Evolutionary conservation across 1,284 basidiomycete genomes (phyloP), one percentile per base, ranked within the genome.

Genomic region (Serendipita sp.): DNA sequence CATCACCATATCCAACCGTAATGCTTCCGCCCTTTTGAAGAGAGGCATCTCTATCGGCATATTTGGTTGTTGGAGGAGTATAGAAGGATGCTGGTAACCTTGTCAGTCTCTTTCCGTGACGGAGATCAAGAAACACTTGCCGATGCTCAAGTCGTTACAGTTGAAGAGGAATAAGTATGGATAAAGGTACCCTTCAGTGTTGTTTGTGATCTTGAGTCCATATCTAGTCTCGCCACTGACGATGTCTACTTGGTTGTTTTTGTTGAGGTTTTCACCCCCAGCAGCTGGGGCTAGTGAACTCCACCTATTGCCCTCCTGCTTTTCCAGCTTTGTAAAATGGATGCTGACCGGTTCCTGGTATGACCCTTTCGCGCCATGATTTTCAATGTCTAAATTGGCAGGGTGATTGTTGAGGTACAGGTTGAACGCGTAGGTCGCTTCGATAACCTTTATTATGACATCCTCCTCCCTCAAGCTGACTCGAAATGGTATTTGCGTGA

Each of bases 1-100:
- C 70, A 29, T 69, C 67, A 1, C 71, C 71, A 61, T 72, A 72
- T 2, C 73, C 73, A 17, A 73, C 67, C 0, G 69, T 62, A n/a
- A 74, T 64, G 34, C 47, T 58, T 6, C 69, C 70, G 22, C 67
- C 65, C 0, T 71, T 63, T 6, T 68, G 68, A 17, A 74, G 67
- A 17, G 70, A 67, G 8, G 67, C 66, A 38, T 73, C 72, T n/a
- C 15, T 6, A 10, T 17, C 47, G 47, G 15, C 47, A 8, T n/a
- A 5, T 30, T 49, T 30, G 8, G 15, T n/a, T 8, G 47, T 49
- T 49, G 47, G 47, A 17, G 47, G n/a, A 6, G 8, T 30, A 30
- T 49, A 49, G 5, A 6, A n/a, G 5, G 47, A 6, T n/a, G 17
- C 47, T 49, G 15, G n/a, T 22, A n/a, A 49, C 17, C 17, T 49